Evolutionary conservation across 805 yeast genomes (phyloP).

Genomic region (Kodamaea lidongshanica): DNA sequence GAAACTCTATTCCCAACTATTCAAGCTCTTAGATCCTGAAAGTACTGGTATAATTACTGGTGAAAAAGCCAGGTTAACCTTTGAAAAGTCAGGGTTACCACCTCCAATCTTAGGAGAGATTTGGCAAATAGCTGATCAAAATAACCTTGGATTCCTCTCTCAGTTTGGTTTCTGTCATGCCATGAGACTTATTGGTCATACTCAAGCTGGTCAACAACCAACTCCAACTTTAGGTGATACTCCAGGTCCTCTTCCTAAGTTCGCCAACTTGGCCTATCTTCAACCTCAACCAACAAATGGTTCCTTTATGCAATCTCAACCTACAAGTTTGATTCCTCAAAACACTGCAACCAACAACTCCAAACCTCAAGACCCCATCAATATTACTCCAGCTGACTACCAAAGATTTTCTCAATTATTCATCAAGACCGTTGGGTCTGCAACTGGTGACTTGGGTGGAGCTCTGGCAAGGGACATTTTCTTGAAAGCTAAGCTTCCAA

Average conservation of each 20-base stretch:
- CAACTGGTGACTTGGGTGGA: constrained; percentile 59
- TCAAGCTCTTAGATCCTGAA: constrained; percentile 74
- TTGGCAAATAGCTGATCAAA: constrained; percentile 93
- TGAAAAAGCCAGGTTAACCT: constrained; percentile 71
- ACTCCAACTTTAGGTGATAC: constrained; percentile 46
- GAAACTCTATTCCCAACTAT: constrained; percentile 63
- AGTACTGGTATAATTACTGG: constrained; percentile 81
- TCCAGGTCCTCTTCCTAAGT: constrained; percentile 63
- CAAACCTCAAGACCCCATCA: constrained; percentile 29
- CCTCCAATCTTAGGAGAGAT: constrained; percentile 77
- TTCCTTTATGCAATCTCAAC: constrained; percentile 38
- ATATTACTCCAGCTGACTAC: constrained; percentile 54
- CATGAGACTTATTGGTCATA: constrained; percentile 81
- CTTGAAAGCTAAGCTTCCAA: constrained; percentile 81
- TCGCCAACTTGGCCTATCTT: constrained; percentile 32
- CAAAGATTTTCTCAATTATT: constrained; percentile 66
- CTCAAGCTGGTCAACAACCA: constrained; percentile 64
- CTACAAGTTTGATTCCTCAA: constrained; percentile 31
- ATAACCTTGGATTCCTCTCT: constrained; percentile 76
- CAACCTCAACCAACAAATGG: constrained; percentile 33
- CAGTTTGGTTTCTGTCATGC: constrained; percentile 79
- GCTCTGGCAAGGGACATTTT: constrained; percentile 80
- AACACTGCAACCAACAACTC: constrained; percentile 30
- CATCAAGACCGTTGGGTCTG: constrained; percentile 55
- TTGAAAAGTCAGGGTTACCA: constrained; percentile 81